These are phyloP conservation scores for Fusarium fujikuroi DNA, from an alignment of 2,329 filamentous ascomycete genomes.

Conservation along the genomic window DNA sequence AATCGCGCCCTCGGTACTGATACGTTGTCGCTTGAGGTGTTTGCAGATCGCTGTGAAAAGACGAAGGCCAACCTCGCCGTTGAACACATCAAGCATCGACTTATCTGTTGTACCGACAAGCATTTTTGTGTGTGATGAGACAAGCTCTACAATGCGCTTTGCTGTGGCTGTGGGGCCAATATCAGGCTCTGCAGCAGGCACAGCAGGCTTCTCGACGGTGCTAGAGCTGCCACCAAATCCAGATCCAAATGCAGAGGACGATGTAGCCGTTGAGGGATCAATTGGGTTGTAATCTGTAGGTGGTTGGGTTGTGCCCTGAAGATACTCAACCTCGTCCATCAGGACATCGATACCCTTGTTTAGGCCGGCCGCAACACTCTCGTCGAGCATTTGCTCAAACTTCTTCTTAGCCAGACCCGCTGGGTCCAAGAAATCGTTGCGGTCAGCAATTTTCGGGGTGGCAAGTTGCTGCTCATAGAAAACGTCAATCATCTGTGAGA, in stretches of 20 bases:
- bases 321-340: slow-evolving; percentile 97
- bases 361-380: slow-evolving; percentile 92
- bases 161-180: slow-evolving; percentile 83
- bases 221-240: slow-evolving; percentile 31
- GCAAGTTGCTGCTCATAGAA: slow-evolving; percentile 97
- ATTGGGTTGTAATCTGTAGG: slow-evolving; percentile 91
- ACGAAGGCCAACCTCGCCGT: slow-evolving; percentile 93
- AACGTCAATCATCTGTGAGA: slow-evolving; percentile 98
- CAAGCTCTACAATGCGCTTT: slow-evolving; percentile 81
- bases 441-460: slow-evolving; percentile 82
- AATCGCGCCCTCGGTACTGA: slow-evolving; percentile 89
- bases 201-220: slow-evolving; percentile 36
- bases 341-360: slow-evolving; percentile 98
- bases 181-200: slow-evolving; percentile 52
- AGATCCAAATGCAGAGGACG: slow-evolving; percentile 31
- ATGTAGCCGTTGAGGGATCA: slow-evolving; percentile 32
- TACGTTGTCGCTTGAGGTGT: slow-evolving; percentile 94
- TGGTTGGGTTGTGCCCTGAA: slow-evolving; percentile 87
- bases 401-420: slow-evolving; percentile 96
- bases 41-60: slow-evolving; percentile 95
- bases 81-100: slow-evolving; percentile 98
- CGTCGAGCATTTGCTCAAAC: slow-evolving; percentile 98
- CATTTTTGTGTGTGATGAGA: slow-evolving; percentile 91
- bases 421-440: slow-evolving; percentile 93
- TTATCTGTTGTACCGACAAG: slow-evolving; percentile 95